Conservation (phyloP, 2,329 filamentous ascomycete species). For the Colletotrichum sp. region DNA sequence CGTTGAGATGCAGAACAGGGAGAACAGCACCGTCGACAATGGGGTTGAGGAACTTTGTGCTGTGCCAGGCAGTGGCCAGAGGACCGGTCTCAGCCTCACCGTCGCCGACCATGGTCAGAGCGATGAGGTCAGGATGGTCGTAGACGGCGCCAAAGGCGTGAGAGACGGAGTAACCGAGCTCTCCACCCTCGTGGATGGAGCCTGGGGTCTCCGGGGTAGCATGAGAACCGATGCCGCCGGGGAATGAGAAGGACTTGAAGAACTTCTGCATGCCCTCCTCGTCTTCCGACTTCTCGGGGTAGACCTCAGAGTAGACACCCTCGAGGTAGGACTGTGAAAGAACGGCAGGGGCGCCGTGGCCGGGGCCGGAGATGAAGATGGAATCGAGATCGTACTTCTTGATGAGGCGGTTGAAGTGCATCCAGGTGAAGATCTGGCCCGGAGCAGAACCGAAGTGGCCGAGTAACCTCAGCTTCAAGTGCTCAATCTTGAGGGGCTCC, state of each 20-base stretch:
- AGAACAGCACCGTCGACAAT: slow-evolving; percentile 79
- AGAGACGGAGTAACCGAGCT: slow-evolving; percentile 81
- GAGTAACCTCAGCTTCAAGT: slow-evolving; percentile 75
- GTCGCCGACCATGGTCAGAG: slow-evolving; percentile 79
- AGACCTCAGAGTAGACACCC: slow-evolving; percentile 78
- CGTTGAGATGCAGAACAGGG: slow-evolving; percentile 79
- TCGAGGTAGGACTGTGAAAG: slow-evolving; percentile 80
- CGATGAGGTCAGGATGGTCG: slow-evolving; percentile 75
- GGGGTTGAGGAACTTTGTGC: slow-evolving; percentile 82
- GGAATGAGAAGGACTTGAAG: slow-evolving; percentile 86
- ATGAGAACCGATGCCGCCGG: slow-evolving; percentile 78
- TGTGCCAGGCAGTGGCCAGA: slow-evolving; percentile 80
- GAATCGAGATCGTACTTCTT: slow-evolving; percentile 78
- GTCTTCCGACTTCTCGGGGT: slow-evolving; percentile 74
- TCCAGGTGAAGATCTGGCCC: slow-evolving; percentile 82
- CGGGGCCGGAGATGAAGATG: slow-evolving; percentile 77
- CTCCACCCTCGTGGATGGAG: slow-evolving; percentile 78
- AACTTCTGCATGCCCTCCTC: slow-evolving; percentile 72
- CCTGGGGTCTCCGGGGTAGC: slow-evolving; percentile 81
- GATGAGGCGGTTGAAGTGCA: slow-evolving; percentile 83
- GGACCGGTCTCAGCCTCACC: slow-evolving; percentile 84
- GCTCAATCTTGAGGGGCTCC: slow-evolving; percentile 69
- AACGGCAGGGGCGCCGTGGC: slow-evolving; percentile 78
- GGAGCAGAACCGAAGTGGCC: slow-evolving; percentile 82
- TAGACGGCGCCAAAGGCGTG: slow-evolving; percentile 81